phyloP scores from a whole-genome alignment of 371 early-diverging fungal species.

The Gilbertella persicaria region DNA sequence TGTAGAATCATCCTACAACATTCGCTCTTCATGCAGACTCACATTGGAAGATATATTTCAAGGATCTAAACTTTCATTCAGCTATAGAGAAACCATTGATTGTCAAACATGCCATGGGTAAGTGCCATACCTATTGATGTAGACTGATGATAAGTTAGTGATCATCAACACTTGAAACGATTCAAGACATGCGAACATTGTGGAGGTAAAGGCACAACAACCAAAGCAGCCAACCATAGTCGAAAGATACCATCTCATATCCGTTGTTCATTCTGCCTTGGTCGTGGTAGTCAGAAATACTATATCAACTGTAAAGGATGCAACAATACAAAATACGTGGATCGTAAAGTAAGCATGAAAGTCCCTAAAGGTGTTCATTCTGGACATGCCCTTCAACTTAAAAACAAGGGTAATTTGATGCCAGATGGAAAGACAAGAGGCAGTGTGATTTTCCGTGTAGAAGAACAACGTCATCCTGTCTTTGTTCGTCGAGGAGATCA shows the following conservation, averaged over 20 bases:
- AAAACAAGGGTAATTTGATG: constrained; percentile 1
- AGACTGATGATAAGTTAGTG: neutral
- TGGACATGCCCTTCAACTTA: neutral
- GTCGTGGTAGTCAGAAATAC: neutral
- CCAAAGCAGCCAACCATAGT: neutral
- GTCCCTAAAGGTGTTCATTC: constrained; percentile 7
- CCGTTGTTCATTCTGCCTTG: neutral
- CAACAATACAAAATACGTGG: too few relatives aligned
- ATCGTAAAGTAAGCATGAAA: neutral
- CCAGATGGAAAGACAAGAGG: constrained; percentile 5
- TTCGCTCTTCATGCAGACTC: neutral
- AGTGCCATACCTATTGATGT: neutral
- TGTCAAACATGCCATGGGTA: neutral
- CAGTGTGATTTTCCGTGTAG: neutral
- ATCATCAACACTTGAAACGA: neutral
- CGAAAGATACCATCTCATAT: neutral
- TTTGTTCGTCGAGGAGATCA: constrained; percentile 90
- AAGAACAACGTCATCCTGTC: constrained; percentile 56
- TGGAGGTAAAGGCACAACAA: neutral
- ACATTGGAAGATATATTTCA: neutral
- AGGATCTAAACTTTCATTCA: neutral
- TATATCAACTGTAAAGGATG: neutral
- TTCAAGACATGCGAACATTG: constrained; percentile 1
- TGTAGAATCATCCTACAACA: neutral
- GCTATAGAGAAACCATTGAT: neutral